Conservation (phyloP, 2,329 filamentous ascomycete species). For the Penicillium sp. region DNA sequence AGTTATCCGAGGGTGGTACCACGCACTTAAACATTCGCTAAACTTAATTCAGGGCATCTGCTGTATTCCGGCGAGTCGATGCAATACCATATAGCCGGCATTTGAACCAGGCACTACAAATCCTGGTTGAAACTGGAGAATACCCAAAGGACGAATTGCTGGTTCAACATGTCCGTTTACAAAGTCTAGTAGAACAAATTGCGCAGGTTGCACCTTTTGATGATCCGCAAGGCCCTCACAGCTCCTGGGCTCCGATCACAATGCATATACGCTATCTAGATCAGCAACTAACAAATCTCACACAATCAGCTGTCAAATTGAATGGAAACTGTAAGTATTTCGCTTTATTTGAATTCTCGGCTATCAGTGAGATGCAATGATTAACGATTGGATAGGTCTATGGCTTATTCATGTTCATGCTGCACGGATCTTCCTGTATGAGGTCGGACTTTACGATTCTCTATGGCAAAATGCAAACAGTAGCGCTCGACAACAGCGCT, state of each 20-base stretch:
- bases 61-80: constrained; percentile 2
- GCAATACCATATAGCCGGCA: constrained; percentile 1
- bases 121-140: background rate
- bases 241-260: background rate
- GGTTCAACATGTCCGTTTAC: constrained; percentile 1
- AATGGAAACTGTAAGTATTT: background rate
- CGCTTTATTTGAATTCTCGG: background rate
- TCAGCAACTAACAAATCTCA: background rate
- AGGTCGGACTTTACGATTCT: constrained; percentile 1
- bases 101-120: background rate
- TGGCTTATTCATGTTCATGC: constrained; percentile 3
- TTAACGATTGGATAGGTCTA: background rate
- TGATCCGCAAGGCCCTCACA: constrained; percentile 2
- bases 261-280: constrained; percentile 3
- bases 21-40: background rate
- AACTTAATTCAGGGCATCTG: background rate
- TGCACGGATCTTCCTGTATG: background rate
- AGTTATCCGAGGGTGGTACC: background rate
- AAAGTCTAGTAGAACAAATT: constrained; percentile 1
- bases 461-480: constrained; percentile 2
- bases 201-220: background rate
- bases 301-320: background rate
- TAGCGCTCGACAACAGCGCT: background rate
- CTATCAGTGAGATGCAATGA: background rate
- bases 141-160: background rate